Evolutionary conservation across 768 basidiomycete genomes (phyloP).

Genomic region (Solioccasus polychromus): DNA sequence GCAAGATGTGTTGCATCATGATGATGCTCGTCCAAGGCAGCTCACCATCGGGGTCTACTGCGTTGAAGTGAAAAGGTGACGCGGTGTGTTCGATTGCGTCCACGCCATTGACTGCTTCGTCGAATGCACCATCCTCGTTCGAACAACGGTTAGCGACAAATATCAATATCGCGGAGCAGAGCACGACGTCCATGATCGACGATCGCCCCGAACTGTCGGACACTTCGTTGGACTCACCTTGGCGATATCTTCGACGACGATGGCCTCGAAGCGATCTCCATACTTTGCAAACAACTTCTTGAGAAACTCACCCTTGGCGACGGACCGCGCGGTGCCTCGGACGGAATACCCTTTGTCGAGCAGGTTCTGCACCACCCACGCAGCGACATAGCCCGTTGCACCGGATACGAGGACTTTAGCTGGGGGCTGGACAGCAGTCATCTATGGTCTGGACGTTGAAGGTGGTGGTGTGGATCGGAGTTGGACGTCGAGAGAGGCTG

Average conservation of each 20-base stretch:
- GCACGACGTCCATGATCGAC: too few species aligned
- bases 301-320: constrained; percentile 58
- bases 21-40: too few species aligned
- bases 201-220: too few species aligned
- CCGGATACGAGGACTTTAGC: constrained; percentile 31
- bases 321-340: constrained; percentile 64
- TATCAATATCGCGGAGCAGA: too few species aligned
- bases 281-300: constrained; percentile 49
- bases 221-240: too few species aligned
- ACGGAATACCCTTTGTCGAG: constrained; percentile 63
- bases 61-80: constrained; percentile 53
- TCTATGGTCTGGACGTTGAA: too few species aligned
- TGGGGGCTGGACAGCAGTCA: constrained; percentile 26
- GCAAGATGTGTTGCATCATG: not conserved
- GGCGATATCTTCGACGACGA: constrained; percentile 68
- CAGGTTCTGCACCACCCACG: constrained; percentile 52
- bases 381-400: constrained; percentile 24
- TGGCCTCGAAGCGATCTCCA: constrained; percentile 59
- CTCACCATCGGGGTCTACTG: constrained; percentile 42
- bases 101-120: constrained; percentile 74
- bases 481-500: too few species aligned
- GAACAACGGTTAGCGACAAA: too few species aligned
- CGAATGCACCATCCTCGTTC: constrained; percentile 74
- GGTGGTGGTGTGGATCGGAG: too few species aligned
- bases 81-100: constrained; percentile 71